phyloP scores from a whole-genome alignment of 371 early-diverging fungal genomes.

The Mucor racemosus region DNA sequence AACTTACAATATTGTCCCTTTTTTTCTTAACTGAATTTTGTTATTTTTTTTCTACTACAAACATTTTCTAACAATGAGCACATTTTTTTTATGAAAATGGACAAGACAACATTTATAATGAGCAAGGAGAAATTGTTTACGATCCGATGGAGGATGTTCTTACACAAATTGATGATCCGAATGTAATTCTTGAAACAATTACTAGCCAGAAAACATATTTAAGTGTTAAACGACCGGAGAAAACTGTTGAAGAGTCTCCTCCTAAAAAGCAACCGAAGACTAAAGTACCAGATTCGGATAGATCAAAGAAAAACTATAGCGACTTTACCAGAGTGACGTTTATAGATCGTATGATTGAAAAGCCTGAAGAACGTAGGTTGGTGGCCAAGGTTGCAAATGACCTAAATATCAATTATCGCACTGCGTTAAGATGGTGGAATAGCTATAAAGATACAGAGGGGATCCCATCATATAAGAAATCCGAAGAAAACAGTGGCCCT shows the following conservation, averaged over 20 bases:
- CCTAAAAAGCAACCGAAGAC: constrained; percentile 23
- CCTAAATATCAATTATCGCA: constrained; percentile 22
- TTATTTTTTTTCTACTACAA: constrained; percentile 8
- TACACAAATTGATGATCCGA: constrained; percentile 23
- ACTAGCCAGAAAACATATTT: constrained; percentile 23
- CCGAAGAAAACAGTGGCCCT: constrained; percentile 13
- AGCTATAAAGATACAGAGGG: constrained; percentile 18
- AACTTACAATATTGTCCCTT: neutral
- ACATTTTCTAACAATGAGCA: constrained; percentile 14
- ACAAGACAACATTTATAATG: constrained; percentile 23
- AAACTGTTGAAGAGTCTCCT: constrained; percentile 29
- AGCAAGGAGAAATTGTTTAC: constrained; percentile 25
- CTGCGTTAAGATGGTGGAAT: constrained; percentile 21
- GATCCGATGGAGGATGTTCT: constrained; percentile 25
- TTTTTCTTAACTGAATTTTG: constrained; percentile 11
- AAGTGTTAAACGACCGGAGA: constrained; percentile 25
- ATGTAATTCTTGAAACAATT: constrained; percentile 11
- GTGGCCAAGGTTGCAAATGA: constrained; percentile 27
- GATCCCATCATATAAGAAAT: constrained; percentile 13
- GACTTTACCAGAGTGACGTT: constrained; percentile 16
- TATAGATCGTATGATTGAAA: constrained; percentile 27
- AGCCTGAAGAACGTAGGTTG: constrained; percentile 25
- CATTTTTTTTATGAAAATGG: constrained; percentile 19
- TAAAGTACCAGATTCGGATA: constrained; percentile 14
- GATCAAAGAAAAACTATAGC: constrained; percentile 15